Conservation (phyloP, 2,329 filamentous ascomycete genomes). For the Aspergillaceae sp. region DNA sequence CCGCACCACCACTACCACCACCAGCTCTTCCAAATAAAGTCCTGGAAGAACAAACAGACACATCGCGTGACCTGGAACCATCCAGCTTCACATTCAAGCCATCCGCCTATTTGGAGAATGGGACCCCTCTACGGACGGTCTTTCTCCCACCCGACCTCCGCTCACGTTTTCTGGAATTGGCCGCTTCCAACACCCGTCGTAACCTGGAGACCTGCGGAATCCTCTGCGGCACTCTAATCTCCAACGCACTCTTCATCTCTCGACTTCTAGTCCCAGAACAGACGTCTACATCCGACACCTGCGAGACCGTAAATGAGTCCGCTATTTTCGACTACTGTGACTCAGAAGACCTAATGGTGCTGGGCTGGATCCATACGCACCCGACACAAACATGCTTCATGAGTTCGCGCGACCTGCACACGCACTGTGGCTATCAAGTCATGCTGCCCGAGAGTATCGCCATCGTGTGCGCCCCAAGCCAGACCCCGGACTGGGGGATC, state of each 20-base stretch:
- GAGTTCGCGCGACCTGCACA: slow-evolving; percentile 89
- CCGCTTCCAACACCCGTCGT: slow-evolving; percentile 63
- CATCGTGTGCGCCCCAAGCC: slow-evolving; percentile 86
- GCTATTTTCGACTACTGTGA: slow-evolving; percentile 85
- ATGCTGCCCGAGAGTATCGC: slow-evolving; percentile 96
- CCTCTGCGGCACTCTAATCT: slow-evolving; percentile 79
- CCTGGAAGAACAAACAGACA: slow-evolving; percentile 4
- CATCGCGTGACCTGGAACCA: slow-evolving; percentile 24
- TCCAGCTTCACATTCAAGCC: slow-evolving; percentile 70
- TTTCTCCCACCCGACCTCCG: slow-evolving; percentile 76
- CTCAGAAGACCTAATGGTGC: slow-evolving; percentile 68
- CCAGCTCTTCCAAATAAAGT: slow-evolving; percentile 22
- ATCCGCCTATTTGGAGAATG: slow-evolving; percentile 82
- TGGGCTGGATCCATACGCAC: slow-evolving; percentile 98
- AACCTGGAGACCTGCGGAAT: slow-evolving; percentile 95
- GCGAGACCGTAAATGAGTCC: slow-evolving; percentile 82
- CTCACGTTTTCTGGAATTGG: slow-evolving; percentile 63
- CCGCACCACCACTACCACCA: slow-evolving; percentile 3
- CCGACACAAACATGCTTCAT: slow-evolving; percentile 96
- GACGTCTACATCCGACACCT: slow-evolving; percentile 81
- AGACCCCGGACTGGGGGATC: slow-evolving; percentile 68
- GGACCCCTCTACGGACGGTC: slow-evolving; percentile 73
- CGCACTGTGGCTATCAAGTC: slow-evolving; percentile 86
- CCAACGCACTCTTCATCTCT: slow-evolving; percentile 87
- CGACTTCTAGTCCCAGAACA: slow-evolving; percentile 87